These are phyloP conservation scores for Pseudonitzschia pungens DNA, from an alignment of 108 stramenopile species.

Conservation along the genomic window DNA sequence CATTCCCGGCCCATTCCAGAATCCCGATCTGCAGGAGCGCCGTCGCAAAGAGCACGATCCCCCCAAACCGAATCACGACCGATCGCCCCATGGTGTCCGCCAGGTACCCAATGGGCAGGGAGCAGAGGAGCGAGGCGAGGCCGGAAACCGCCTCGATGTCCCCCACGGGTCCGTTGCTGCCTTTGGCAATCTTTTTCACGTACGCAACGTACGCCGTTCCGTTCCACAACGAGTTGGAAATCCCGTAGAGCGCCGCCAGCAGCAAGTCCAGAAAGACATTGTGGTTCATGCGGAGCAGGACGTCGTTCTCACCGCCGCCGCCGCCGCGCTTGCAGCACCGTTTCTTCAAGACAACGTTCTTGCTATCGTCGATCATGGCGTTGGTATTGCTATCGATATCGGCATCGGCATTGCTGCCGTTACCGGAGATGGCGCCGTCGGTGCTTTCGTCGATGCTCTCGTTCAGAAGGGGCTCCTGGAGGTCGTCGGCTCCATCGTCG, in stretches of 20 bases:
- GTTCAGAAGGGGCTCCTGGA: constrained; percentile 6
- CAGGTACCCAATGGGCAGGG: constrained; percentile 64
- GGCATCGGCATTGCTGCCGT: background rate
- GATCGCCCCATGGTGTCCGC: constrained; percentile 51
- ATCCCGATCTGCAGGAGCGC: constrained; percentile 31
- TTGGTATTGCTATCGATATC: too few species aligned
- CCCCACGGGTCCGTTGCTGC: constrained; percentile 54
- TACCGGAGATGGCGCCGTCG: background rate
- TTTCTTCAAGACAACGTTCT: background rate
- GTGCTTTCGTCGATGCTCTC: background rate
- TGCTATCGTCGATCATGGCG: background rate
- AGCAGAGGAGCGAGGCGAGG: constrained; percentile 45
- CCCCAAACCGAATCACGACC: constrained; percentile 44
- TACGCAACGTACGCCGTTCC: constrained; percentile 52
- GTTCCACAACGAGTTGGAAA: constrained; percentile 32
- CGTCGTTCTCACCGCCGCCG: background rate
- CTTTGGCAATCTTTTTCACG: constrained; percentile 47
- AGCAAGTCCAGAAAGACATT: constrained; percentile 38
- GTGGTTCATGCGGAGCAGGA: constrained; percentile 18
- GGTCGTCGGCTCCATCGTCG: background rate
- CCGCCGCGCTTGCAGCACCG: background rate
- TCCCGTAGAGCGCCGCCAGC: constrained; percentile 25
- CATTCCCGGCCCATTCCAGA: constrained; percentile 32
- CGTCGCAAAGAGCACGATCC: constrained; percentile 39
- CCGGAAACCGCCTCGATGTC: constrained; percentile 62